These are phyloP conservation scores for Lonicera japonica DNA, from an alignment of 129 eudicot species.

Conservation along the genomic window DNA sequence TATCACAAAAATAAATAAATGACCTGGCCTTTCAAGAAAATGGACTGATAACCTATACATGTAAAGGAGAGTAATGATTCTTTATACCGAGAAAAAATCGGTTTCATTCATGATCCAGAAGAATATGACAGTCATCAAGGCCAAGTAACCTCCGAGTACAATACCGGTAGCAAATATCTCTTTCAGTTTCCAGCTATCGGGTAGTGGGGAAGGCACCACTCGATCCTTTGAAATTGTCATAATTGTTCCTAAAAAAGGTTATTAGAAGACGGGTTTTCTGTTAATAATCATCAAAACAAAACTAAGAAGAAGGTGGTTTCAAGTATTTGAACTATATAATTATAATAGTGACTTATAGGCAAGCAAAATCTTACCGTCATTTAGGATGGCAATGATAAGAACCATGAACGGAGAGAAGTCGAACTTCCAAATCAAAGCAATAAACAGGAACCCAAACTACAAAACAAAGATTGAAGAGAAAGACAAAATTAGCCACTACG, in stretches of 20 bases:
- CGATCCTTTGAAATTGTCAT: constrained; percentile 99
- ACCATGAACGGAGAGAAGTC: constrained; percentile 99
- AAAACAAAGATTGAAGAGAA: constrained; percentile 24
- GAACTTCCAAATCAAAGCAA: constrained; percentile 93
- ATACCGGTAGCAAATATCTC: constrained; percentile 95
- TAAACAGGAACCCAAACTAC: constrained; percentile 91
- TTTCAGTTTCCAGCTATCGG: constrained; percentile 95
- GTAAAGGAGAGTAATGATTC: too few species aligned
- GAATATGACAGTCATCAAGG: constrained; percentile 93
- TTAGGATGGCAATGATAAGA: constrained; percentile 90
- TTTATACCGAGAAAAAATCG: constrained; percentile 69
- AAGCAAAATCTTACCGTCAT: constrained; percentile 58
- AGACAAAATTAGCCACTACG: background rate
- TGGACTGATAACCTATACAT: too few species aligned
- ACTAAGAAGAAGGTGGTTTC: too few species aligned
- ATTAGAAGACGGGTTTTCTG: too few species aligned
- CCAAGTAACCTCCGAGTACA: constrained; percentile 88
- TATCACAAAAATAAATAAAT: too few species aligned
- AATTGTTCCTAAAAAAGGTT: constrained; percentile 54
- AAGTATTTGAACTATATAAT: too few species aligned
- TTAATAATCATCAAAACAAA: too few species aligned
- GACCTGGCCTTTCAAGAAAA: too few species aligned
- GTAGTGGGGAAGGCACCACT: constrained; percentile 93
- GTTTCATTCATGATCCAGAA: constrained; percentile 86
- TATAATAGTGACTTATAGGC: too few species aligned